Conservation (phyloP, 2,329 filamentous ascomycete species). For the Alternaria viburni region DNA sequence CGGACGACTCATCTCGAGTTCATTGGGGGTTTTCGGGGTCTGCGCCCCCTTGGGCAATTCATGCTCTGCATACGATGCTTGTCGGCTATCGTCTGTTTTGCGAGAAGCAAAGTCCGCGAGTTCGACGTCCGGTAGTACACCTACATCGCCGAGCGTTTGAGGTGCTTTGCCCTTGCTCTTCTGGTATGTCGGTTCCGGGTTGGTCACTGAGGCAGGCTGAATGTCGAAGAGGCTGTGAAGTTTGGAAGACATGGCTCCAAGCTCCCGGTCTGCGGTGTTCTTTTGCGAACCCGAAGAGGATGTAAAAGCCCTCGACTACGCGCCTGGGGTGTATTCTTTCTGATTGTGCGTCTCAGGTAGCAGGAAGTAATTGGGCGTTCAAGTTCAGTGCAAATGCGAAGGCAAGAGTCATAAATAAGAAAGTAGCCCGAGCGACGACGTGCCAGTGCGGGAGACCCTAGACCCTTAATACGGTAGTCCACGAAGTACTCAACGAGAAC, state of each 20-base stretch:
- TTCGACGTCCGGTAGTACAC: slow-evolving; percentile 39
- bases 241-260: slow-evolving; percentile 44
- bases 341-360: background rate
- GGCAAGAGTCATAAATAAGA: background rate
- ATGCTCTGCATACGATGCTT: slow-evolving; percentile 20
- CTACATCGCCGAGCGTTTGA: slow-evolving; percentile 19
- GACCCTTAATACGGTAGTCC: slow-evolving; percentile 6
- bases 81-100: slow-evolving; percentile 28
- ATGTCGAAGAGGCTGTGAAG: slow-evolving; percentile 53
- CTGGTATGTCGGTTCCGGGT: slow-evolving; percentile 47
- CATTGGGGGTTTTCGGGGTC: slow-evolving; percentile 45
- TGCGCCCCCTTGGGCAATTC: slow-evolving; percentile 16
- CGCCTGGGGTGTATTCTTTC: background rate
- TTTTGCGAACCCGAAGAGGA: background rate
- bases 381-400: background rate
- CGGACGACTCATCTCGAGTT: slow-evolving; percentile 63
- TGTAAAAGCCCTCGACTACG: background rate
- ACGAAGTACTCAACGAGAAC: slow-evolving; percentile 2
- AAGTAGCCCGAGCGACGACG: background rate
- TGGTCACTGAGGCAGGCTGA: slow-evolving; percentile 47
- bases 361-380: background rate
- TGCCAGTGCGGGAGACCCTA: background rate
- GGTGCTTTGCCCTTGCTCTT: slow-evolving; percentile 25
- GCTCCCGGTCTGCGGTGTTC: background rate
- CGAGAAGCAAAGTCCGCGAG: slow-evolving; percentile 40